A percentile compares a stretch with the other conserved stretches of the same genome.
Conservation (phyloP, 164 flowering plant genomes). For the Stephania cephalantha region DNA sequence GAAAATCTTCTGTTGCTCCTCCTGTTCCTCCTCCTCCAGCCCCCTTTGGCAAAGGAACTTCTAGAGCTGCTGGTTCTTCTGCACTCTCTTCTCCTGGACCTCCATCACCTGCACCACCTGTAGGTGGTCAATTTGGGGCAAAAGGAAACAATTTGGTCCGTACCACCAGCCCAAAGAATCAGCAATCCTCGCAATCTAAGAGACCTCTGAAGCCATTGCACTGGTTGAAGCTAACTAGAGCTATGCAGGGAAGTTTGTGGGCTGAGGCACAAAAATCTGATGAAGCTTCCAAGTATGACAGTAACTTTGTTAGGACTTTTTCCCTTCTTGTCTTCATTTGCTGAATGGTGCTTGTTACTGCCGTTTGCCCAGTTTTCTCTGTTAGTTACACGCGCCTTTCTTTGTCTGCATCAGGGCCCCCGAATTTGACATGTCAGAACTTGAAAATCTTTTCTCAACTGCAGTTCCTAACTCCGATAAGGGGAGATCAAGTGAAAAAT, state of each 20-base stretch:
- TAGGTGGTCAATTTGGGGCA: constrained; percentile 23
- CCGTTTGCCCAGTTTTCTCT: neutral
- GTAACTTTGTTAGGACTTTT: constrained; percentile 8
- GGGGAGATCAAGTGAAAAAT: constrained; percentile 40
- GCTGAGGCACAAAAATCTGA: constrained; percentile 76
- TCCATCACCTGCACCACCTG: constrained; percentile 45
- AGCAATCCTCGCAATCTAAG: constrained; percentile 28
- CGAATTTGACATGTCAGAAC: constrained; percentile 89
- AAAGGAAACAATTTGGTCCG: constrained; percentile 47
- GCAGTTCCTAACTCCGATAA: constrained; percentile 52
- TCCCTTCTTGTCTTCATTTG: neutral
- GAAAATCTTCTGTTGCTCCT: constrained; percentile 23
- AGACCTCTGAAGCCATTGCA: constrained; percentile 70
- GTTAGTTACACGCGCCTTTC: neutral
- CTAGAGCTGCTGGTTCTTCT: constrained; percentile 25
- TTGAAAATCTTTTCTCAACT: constrained; percentile 84
- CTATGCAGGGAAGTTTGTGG: constrained; percentile 91
- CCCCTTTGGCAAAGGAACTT: constrained; percentile 28
- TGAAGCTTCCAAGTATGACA: constrained; percentile 59
- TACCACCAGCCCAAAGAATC: constrained; percentile 37
- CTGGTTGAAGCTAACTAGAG: constrained; percentile 86
- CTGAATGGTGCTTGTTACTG: neutral
- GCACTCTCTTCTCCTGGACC: constrained; percentile 20
- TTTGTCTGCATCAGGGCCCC: constrained; percentile 60
- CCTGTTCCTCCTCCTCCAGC: constrained; percentile 55